These are phyloP conservation scores for Aspergillus nidulans DNA, from an alignment of 495 filamentous ascomycete genomes.

Conservation along the genomic window DNA sequence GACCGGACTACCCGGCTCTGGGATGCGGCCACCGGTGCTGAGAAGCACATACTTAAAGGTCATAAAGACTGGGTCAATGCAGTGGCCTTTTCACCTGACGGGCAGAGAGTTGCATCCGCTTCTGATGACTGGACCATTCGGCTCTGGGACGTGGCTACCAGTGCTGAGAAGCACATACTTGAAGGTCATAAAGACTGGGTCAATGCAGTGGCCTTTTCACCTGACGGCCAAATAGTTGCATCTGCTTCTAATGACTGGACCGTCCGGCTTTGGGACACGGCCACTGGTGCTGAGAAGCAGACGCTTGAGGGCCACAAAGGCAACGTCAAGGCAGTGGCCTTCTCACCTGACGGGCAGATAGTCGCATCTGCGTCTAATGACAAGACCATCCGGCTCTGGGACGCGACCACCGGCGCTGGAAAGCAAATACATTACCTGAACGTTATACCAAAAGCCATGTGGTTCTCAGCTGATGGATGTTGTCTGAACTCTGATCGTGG, in stretches of 20 bases:
- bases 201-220: neutral
- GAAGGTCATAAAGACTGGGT: neutral
- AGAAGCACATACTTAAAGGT: neutral
- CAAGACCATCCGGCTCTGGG: neutral
- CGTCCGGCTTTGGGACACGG: neutral
- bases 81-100: neutral
- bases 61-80: neutral
- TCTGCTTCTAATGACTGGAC: neutral
- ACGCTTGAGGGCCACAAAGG: neutral
- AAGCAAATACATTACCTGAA: neutral
- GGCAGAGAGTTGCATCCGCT: neutral
- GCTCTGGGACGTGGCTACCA: neutral
- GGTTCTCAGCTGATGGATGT: neutral
- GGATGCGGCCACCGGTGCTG: neutral
- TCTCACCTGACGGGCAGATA: slow-evolving; percentile 2
- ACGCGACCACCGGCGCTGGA: neutral
- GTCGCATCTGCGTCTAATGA: neutral
- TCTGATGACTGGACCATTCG: neutral
- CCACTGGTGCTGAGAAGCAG: neutral
- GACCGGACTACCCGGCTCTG: neutral
- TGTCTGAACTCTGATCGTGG: neutral
- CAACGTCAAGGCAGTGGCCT: neutral
- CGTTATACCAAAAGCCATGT: neutral
- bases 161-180: neutral
- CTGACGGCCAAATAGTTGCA: neutral